These are phyloP conservation scores for Ganoderma sp. DNA, from an alignment of 1,284 basidiomycete species.

Conservation along the genomic window DNA sequence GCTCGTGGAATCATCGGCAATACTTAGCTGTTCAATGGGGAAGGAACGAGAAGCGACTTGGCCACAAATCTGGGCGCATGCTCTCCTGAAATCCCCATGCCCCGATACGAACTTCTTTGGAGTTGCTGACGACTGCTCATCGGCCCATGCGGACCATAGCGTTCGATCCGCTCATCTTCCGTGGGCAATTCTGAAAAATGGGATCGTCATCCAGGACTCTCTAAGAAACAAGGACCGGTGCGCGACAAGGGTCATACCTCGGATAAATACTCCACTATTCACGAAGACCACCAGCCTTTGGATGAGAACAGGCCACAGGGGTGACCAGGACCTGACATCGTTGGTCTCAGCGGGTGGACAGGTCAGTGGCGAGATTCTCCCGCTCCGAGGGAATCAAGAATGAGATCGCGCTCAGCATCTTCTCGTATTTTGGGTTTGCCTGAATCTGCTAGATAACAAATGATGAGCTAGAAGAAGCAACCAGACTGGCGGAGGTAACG, in stretches of 20 bases:
- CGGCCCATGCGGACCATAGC: constrained; percentile 23
- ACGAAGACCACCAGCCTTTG: constrained; percentile 4
- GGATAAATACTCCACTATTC: constrained; percentile 17
- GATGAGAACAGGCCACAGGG: constrained; percentile 16
- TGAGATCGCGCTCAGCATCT: constrained; percentile 16
- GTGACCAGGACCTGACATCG: constrained; percentile 1
- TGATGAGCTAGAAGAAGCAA: constrained; percentile 13
- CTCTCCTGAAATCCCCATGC: background rate
- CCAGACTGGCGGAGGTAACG: constrained; percentile 12
- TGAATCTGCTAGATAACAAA: constrained; percentile 18
- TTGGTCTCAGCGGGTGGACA: constrained; percentile 2
- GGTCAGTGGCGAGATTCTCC: constrained; percentile 25
- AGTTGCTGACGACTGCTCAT: constrained; percentile 15
- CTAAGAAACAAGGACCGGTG: constrained; percentile 11
- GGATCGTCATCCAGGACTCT: constrained; percentile 13
- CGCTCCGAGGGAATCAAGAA: constrained; percentile 24
- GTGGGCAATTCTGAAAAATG: constrained; percentile 13
- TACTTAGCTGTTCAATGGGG: constrained; percentile 27
- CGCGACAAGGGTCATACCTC: constrained; percentile 22
- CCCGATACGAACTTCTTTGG: constrained; percentile 14
- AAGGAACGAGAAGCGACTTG: constrained; percentile 20
- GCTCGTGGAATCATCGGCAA: constrained; percentile 29
- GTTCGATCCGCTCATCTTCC: constrained; percentile 22
- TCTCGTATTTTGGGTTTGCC: constrained; percentile 18
- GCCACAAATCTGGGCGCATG: constrained; percentile 6